Percentiles rank a stretch among this genome's conserved stretches.
These are phyloP conservation scores for Didymosphaeria variabile DNA, from an alignment of 2,329 filamentous ascomycete species.

Conservation along the genomic window DNA sequence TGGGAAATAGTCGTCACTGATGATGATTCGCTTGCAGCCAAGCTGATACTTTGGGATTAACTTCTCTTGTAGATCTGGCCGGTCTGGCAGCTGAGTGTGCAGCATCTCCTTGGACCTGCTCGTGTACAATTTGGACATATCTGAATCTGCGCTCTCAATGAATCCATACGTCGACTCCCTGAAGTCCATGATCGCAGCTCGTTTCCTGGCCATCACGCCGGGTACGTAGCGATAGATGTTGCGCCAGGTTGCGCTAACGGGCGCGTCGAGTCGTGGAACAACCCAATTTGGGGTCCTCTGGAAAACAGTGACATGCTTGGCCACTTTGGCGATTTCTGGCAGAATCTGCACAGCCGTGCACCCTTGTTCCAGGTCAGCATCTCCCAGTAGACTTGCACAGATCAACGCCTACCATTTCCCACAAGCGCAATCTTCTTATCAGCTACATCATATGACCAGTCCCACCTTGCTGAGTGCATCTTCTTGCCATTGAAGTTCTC, in stretches of 20 bases:
- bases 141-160: slow-evolving; percentile 54
- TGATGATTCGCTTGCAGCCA: slow-evolving; percentile 65
- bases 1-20: slow-evolving; percentile 65
- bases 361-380: slow-evolving; percentile 41
- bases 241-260: slow-evolving; percentile 55
- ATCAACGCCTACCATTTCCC: slow-evolving; percentile 60
- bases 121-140: slow-evolving; percentile 54
- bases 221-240: slow-evolving; percentile 61
- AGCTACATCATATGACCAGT: slow-evolving; percentile 64
- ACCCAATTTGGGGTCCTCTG: slow-evolving; percentile 69
- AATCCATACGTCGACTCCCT: slow-evolving; percentile 60
- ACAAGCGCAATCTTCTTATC: slow-evolving; percentile 67
- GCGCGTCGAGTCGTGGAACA: slow-evolving; percentile 61
- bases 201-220: slow-evolving; percentile 59
- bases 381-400: background rate
- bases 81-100: slow-evolving; percentile 57
- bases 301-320: slow-evolving; percentile 62
- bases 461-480: slow-evolving; percentile 68
- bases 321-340: slow-evolving; percentile 63
- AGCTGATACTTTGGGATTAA: slow-evolving; percentile 63
- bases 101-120: slow-evolving; percentile 50
- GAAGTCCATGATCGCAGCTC: slow-evolving; percentile 64
- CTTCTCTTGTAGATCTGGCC: slow-evolving; percentile 61
- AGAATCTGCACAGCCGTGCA: slow-evolving; percentile 68
- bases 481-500: slow-evolving; percentile 61